phyloP scores from a whole-genome alignment of 2,329 filamentous ascomycete genomes.

The Thelonectria rubi region DNA sequence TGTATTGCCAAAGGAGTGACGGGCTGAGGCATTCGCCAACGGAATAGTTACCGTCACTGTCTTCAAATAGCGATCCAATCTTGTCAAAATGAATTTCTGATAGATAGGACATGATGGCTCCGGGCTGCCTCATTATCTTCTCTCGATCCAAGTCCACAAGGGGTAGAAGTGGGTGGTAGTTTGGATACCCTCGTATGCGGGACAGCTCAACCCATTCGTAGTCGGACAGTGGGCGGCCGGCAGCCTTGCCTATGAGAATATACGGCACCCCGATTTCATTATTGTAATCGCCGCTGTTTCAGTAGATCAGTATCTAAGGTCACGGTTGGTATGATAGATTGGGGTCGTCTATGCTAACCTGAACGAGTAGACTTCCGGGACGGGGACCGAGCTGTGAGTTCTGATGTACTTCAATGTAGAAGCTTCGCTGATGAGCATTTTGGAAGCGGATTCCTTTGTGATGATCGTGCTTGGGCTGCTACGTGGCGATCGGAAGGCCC shows the following conservation, averaged over 20 bases:
- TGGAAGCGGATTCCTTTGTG: conserved; percentile 29
- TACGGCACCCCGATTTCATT: conserved; percentile 39
- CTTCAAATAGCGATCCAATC: conserved; percentile 38
- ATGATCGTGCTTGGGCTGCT: conserved; percentile 4
- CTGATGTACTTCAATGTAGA: conserved; percentile 34
- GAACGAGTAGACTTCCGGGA: conserved; percentile 38
- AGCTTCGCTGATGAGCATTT: conserved; percentile 38
- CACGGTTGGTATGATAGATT: neutral
- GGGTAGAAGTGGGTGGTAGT: conserved; percentile 24
- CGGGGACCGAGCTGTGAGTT: conserved; percentile 31
- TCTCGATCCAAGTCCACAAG: conserved; percentile 27
- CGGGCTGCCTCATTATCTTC: conserved; percentile 34
- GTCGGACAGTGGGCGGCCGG: conserved; percentile 29
- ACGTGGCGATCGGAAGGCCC: conserved; percentile 35
- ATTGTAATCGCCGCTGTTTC: conserved; percentile 24
- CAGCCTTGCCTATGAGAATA: conserved; percentile 39
- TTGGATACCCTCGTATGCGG: conserved; percentile 24
- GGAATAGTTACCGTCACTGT: conserved; percentile 22
- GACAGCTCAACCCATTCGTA: conserved; percentile 34
- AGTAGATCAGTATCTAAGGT: conserved; percentile 5
- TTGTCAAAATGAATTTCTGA: conserved; percentile 30
- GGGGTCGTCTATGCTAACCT: conserved; percentile 21
- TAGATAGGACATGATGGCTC: conserved; percentile 30
- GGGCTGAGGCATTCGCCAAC: conserved; percentile 39
- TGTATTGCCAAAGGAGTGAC: conserved; percentile 34